A percentile compares a stretch with the other conserved stretches of the same genome.
Evolutionary conservation across 345 rosid species (phyloP).

Genomic region (Citrus medica): DNA sequence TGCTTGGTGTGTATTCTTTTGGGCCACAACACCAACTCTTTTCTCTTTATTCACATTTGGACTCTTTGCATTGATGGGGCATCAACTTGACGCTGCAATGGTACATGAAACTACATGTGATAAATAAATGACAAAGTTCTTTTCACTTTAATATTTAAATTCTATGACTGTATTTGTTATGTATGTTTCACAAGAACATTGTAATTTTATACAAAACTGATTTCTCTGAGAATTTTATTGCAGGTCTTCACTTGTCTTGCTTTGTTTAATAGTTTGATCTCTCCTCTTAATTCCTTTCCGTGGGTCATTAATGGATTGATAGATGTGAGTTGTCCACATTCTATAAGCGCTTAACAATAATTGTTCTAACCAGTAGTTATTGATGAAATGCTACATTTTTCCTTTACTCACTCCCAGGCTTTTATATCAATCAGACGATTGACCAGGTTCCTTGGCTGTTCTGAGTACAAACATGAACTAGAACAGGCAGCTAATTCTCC

Average conservation of each 20-base stretch:
- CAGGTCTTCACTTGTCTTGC: slow-evolving; percentile 98
- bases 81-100: slow-evolving; percentile 93
- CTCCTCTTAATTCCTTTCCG: slow-evolving; percentile 93
- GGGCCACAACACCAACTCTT: slow-evolving; percentile 96
- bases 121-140: slow-evolving; percentile 1
- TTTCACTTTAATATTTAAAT: slow-evolving; percentile 4
- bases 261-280: slow-evolving; percentile 75
- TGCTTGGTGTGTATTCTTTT: slow-evolving; percentile 98
- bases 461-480: slow-evolving; percentile 37
- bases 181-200: background rate
- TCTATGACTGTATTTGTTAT: background rate
- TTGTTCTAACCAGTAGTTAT: slow-evolving; percentile 3
- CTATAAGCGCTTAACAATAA: slow-evolving; percentile 9
- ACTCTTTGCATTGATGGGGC: slow-evolving; percentile 79
- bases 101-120: slow-evolving; percentile 30
- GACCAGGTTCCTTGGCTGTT: slow-evolving; percentile 72
- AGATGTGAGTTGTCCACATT: slow-evolving; percentile 59
- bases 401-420: slow-evolving; percentile 43
- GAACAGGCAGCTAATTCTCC: slow-evolving; percentile 20
- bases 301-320: slow-evolving; percentile 97
- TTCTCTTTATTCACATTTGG: slow-evolving; percentile 88
- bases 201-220: slow-evolving; percentile 9
- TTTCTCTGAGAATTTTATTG: slow-evolving; percentile 12
- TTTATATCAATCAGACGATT: slow-evolving; percentile 80
- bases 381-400: slow-evolving; percentile 9